These are phyloP conservation scores for Phycomyces nitens DNA, from an alignment of 192 early-diverging fungal species.

Conservation along the genomic window DNA sequence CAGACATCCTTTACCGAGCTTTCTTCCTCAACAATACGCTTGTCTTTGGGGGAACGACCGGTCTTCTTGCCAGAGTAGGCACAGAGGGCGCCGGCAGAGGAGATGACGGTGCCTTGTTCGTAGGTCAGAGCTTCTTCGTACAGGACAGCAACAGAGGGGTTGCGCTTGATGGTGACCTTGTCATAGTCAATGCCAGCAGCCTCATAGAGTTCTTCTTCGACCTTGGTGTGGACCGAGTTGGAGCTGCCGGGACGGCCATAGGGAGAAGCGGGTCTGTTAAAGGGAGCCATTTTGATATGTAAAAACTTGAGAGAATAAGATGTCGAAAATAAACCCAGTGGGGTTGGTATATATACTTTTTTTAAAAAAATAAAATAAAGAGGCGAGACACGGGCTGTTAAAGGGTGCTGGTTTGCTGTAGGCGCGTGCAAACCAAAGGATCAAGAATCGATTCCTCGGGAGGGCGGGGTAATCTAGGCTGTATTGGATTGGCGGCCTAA, in stretches of 20 bases:
- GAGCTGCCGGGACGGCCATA: slow-evolving; percentile 23
- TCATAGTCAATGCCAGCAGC: slow-evolving; percentile 78
- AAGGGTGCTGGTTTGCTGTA: too few relatives aligned
- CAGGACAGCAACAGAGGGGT: slow-evolving; percentile 79
- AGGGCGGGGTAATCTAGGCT: too few relatives aligned
- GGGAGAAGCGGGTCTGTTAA: slow-evolving; percentile 22
- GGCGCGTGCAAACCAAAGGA: too few relatives aligned
- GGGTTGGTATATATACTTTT: too few relatives aligned
- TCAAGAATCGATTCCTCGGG: too few relatives aligned
- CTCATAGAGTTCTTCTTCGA: slow-evolving; percentile 65
- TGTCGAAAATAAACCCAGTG: too few relatives aligned
- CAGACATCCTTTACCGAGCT: slow-evolving; percentile 82
- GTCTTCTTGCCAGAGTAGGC: slow-evolving; percentile 90
- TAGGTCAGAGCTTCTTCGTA: slow-evolving; percentile 90
- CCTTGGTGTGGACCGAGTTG: slow-evolving; percentile 35
- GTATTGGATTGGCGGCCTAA: too few relatives aligned
- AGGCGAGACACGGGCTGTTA: too few relatives aligned
- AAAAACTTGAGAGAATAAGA: not conserved
- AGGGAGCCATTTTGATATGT: slow-evolving; percentile 1
- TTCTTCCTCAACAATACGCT: slow-evolving; percentile 94
- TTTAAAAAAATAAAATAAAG: too few relatives aligned
- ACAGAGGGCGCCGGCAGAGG: slow-evolving; percentile 86
- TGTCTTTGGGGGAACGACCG: slow-evolving; percentile 90
- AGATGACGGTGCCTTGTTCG: slow-evolving; percentile 84
- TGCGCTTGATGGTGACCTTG: slow-evolving; percentile 77